Conservation (phyloP, 2,329 filamentous ascomycete species). For the Thielaviopsis ethacetica region DNA sequence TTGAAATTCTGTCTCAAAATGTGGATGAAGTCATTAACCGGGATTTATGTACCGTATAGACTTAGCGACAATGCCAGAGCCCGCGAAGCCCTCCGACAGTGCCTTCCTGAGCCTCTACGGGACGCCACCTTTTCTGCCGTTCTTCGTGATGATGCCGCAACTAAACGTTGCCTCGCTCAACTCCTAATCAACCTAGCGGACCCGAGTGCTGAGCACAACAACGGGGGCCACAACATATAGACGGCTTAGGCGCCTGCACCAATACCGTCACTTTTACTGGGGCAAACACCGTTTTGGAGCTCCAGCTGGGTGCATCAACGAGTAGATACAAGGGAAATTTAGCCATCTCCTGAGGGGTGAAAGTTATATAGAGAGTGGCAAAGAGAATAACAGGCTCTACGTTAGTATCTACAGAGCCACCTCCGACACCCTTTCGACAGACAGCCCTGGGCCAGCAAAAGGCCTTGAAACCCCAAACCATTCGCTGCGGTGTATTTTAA, state of each 20-base stretch:
- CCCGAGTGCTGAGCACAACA: constrained; percentile 45
- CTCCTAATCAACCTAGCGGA: constrained; percentile 92
- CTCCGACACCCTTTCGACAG: too few relatives aligned
- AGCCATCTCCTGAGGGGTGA: too few relatives aligned
- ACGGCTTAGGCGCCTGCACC: neutral
- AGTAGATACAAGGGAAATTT: too few relatives aligned
- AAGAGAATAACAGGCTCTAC: too few relatives aligned
- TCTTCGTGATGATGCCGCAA: constrained; percentile 88
- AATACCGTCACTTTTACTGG: neutral
- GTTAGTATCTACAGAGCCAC: too few relatives aligned
- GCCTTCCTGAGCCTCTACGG: constrained; percentile 92
- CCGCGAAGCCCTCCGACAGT: constrained; percentile 86
- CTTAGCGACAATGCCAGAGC: constrained; percentile 93
- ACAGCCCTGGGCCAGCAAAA: too few relatives aligned
- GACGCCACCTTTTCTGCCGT: constrained; percentile 96
- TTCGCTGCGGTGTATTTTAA: too few relatives aligned
- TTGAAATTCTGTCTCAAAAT: neutral
- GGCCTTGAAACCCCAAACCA: too few relatives aligned
- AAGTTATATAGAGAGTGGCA: too few relatives aligned
- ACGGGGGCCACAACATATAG: constrained; percentile 15
- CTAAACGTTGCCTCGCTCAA: constrained; percentile 93
- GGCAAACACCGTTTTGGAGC: too few relatives aligned
- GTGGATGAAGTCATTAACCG: neutral
- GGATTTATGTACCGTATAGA: constrained; percentile 27
- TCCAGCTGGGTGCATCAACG: too few relatives aligned